Conservation (phyloP, 2,329 filamentous ascomycete genomes). For the Thelonectria rubi region DNA sequence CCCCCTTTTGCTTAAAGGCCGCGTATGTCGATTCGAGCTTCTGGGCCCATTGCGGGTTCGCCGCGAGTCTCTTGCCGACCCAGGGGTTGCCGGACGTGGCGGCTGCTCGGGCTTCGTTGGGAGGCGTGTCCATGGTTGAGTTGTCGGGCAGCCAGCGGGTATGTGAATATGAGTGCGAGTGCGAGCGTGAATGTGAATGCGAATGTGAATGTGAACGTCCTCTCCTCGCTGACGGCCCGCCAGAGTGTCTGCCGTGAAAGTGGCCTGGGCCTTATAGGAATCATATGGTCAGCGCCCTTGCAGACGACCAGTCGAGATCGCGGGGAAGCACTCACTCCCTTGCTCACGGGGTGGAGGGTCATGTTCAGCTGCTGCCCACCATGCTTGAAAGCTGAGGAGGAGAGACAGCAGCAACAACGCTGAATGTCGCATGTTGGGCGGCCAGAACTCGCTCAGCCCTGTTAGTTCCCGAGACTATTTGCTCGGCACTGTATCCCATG, state of each 20-base stretch:
- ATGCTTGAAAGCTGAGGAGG: slow-evolving; percentile 3
- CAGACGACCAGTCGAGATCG: neutral
- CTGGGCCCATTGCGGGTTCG: slow-evolving; percentile 15
- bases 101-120: neutral
- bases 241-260: neutral
- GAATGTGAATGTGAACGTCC: neutral
- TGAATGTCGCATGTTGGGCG: slow-evolving; percentile 7
- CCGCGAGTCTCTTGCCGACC: slow-evolving; percentile 8
- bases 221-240: neutral
- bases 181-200: neutral
- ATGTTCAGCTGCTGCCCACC: slow-evolving; percentile 1
- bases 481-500: neutral
- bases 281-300: neutral
- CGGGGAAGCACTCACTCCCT: slow-evolving; percentile 6
- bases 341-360: neutral
- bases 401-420: slow-evolving; percentile 11
- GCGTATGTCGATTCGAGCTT: slow-evolving; percentile 13
- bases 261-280: neutral
- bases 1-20: slow-evolving; percentile 1
- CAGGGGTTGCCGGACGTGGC: slow-evolving; percentile 10
- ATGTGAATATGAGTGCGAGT: neutral
- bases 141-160: neutral
- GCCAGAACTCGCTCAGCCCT: neutral
- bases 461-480: neutral
- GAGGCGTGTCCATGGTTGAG: neutral